A percentile compares a stretch with the other conserved stretches of the same genome.
These are phyloP conservation scores for Ustilago esculenta DNA, from an alignment of 1,284 basidiomycete genomes.

Conservation along the genomic window DNA sequence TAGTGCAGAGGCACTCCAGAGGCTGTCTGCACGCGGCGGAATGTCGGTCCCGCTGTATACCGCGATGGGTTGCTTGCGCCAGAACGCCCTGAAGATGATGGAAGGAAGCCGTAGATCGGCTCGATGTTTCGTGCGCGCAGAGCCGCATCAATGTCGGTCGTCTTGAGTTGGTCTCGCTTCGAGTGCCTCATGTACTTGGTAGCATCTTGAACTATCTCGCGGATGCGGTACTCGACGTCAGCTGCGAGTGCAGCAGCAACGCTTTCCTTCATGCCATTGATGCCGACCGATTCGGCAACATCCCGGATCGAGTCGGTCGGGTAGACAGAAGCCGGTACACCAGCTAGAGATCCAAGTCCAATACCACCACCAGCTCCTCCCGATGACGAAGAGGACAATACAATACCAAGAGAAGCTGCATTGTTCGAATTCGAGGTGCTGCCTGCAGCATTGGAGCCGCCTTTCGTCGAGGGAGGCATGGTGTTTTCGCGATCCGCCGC, in stretches of 20 bases:
- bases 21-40: slow-evolving; percentile 67
- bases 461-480: slow-evolving; percentile 38
- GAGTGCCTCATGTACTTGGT: slow-evolving; percentile 96
- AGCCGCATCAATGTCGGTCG: slow-evolving; percentile 91
- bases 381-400: slow-evolving; percentile 28
- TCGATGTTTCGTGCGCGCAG: slow-evolving; percentile 94
- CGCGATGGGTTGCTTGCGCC: slow-evolving; percentile 16
- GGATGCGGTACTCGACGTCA: slow-evolving; percentile 95
- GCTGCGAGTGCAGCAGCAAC: slow-evolving; percentile 88
- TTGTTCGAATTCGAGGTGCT: slow-evolving; percentile 20
- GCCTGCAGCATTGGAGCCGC: slow-evolving; percentile 27
- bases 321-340: slow-evolving; percentile 56
- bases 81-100: slow-evolving; percentile 46
- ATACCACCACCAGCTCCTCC: slow-evolving; percentile 31
- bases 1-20: slow-evolving; percentile 75
- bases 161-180: slow-evolving; percentile 83
- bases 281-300: slow-evolving; percentile 86
- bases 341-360: slow-evolving; percentile 33
- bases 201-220: slow-evolving; percentile 94
- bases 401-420: slow-evolving; percentile 33
- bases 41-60: slow-evolving; percentile 55
- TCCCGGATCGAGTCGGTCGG: slow-evolving; percentile 70
- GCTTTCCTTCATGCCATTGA: slow-evolving; percentile 80
- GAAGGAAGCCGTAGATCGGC: slow-evolving; percentile 63
- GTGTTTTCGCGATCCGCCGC: not conserved